Evolutionary conservation across 345 rosid genomes (phyloP), one percentile per base, ranked within the genome.

Genomic region (Populus pruinosa): DNA sequence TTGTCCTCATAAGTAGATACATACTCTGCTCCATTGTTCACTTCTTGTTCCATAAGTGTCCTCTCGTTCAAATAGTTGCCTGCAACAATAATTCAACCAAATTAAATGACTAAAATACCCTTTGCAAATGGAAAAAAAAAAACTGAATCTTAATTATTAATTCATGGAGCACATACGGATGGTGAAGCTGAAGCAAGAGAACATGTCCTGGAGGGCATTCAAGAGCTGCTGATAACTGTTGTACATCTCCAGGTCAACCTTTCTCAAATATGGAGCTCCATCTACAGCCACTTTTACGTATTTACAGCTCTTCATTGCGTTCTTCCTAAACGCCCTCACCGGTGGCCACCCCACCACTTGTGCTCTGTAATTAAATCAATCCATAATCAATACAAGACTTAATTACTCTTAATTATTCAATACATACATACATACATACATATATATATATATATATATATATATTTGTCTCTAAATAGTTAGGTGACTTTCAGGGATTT

Each of bases 301-400:
- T 36, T 89, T 90, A 67, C 86, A 70, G 74, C 75, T 87, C 81
- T 67, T 81, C 70, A 74, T 76, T 12, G 66, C 82, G 41, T 76
- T 84, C 67, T 76, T 86, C 76, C 87, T 31, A 16, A 16, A 76
- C 2, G 72, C 76, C 71, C 81, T 79, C 83, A 92, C 88, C 80
- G 97, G 97, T 55, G 97, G 97, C 97, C 97, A 92, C 66, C 97
- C 97, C 62, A 89, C 91, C 71, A 88, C 85, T 77, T 87, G 87
- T 67, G 65, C 70, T 82, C 93, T 90, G 49, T 3, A 23, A 36
- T 7, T 66, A 17, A 6, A 38, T n/a, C 43, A 70, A 33, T 10
- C 23, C 50, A 20, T 49, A 3, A 66, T 38, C 16, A 39, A 56
- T 53, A 12, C 35, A 36, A 10, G 11, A 21, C 27, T 13, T 12